Conservation (phyloP, 108 stramenopile species). For the Skeletonema costatum region DNA sequence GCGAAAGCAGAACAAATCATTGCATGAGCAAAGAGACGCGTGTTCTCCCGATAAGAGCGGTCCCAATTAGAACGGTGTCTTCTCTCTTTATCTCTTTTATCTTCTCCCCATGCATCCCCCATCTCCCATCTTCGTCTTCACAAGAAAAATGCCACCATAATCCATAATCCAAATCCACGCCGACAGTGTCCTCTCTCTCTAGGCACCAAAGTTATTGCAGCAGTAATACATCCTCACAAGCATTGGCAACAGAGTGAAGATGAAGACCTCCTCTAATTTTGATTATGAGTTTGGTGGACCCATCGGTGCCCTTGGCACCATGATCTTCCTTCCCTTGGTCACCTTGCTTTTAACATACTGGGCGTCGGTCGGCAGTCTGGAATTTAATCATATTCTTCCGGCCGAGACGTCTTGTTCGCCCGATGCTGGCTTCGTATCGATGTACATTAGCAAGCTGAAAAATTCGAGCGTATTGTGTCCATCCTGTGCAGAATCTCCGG, state of each 20-base stretch:
- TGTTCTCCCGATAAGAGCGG: no score
- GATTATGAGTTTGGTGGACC: constrained; percentile 97
- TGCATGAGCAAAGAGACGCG: no score
- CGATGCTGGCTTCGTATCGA: constrained; percentile 16
- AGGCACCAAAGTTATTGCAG: no score
- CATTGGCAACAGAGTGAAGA: neutral
- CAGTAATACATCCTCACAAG: neutral
- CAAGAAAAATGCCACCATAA: no score
- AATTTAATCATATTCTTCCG: constrained; percentile 39
- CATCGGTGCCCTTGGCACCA: constrained; percentile 74
- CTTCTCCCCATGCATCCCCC: no score
- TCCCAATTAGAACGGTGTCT: no score
- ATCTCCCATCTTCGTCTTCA: no score
- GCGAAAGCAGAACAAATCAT: no score
- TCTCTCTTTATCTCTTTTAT: no score
- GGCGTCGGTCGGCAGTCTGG: constrained; percentile 60
- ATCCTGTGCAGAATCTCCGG: constrained; percentile 22
- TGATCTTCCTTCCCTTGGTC: constrained; percentile 77
- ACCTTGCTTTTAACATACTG: constrained; percentile 68
- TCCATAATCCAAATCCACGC: no score
- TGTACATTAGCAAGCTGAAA: constrained; percentile 8
- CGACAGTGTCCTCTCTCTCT: no score
- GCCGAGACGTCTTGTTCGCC: constrained; percentile 20
- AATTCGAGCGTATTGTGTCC: constrained; percentile 49
- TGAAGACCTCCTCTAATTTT: constrained; percentile 21